Evolutionary conservation across 495 filamentous ascomycete genomes (phyloP).

Genomic region (Aspergillus steynii): DNA sequence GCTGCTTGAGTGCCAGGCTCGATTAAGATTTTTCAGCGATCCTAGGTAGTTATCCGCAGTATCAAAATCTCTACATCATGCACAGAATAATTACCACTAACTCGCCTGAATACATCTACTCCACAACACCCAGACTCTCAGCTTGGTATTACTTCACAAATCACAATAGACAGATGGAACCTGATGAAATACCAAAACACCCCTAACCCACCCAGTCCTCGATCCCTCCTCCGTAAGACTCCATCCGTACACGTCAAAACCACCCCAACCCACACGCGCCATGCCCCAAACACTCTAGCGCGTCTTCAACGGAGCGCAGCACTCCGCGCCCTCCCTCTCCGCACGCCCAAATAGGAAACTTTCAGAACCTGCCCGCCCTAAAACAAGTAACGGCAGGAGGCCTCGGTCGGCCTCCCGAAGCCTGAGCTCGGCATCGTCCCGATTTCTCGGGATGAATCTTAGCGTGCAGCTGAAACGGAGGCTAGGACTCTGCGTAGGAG

Average conservation of each 20-base stretch:
- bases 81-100: too few relatives aligned
- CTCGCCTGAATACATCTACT: too few relatives aligned
- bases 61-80: too few relatives aligned
- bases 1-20: neutral
- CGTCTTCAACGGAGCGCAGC: neutral
- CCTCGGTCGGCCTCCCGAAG: neutral
- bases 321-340: neutral
- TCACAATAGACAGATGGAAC: too few relatives aligned
- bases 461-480: neutral
- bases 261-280: neutral
- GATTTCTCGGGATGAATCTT: neutral
- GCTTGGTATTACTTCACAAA: too few relatives aligned
- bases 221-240: neutral
- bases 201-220: neutral
- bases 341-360: neutral
- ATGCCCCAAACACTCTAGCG: neutral
- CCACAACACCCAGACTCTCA: too few relatives aligned
- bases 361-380: neutral
- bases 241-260: neutral
- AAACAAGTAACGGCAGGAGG: neutral
- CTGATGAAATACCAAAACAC: too few relatives aligned
- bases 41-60: too few relatives aligned
- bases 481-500: too few relatives aligned
- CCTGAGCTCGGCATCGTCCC: neutral
- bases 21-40: too few relatives aligned